Base-by-base conservation (phyloP, 345 rosid genomes). In the Gossypium sturtianum region DNA sequence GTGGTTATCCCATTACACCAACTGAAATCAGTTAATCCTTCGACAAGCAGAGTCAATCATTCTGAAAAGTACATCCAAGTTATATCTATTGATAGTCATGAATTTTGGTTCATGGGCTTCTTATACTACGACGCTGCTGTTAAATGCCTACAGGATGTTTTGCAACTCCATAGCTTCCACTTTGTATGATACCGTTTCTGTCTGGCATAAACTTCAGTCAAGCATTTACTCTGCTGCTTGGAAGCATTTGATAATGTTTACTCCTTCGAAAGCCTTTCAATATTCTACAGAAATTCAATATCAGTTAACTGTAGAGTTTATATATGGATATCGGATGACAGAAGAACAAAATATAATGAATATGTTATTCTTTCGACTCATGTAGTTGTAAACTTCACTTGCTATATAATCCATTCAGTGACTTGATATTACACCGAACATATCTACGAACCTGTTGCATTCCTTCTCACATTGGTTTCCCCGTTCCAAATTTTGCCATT, bases 101-200 rank as follows among this genome's bases (percentile, higher is more conserved):
- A 86, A 80, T 89, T 88, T 67, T 89, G 90, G 91, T 88, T 87
- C 82, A 85, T 89, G 91, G 90, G 91, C 44, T 85, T 86, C 74
- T 78, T 89, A 65, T 78, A 85, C 83, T 88, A 86, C 53, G 65
- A 73, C 12, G 85, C 79, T 25, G 91, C 91, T 38, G 83, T 82
- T 77, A 70, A 72, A 66, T 78, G 77, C 75, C 83, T 89, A 7
- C 79, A 71, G 80, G 84, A 82, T 48, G 80, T 79, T 43, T 75
- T 80, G 72, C 80, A 78, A 76, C 72, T 78, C 44, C 68, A 48
- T 78, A 79, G 54, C 67, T 19, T 71, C 75, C 82, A 79, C 71
- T 77, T 83, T 41, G 84, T 82, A 58, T 87, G 84, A 82, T 72
- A 49, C 79, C 64, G 66, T 41, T 52, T 17, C 15, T 56, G 17